Percentiles rank a stretch among this genome's conserved stretches.
Conservation (phyloP, 495 filamentous ascomycete genomes). For the Hypoxylon trugodes region DNA sequence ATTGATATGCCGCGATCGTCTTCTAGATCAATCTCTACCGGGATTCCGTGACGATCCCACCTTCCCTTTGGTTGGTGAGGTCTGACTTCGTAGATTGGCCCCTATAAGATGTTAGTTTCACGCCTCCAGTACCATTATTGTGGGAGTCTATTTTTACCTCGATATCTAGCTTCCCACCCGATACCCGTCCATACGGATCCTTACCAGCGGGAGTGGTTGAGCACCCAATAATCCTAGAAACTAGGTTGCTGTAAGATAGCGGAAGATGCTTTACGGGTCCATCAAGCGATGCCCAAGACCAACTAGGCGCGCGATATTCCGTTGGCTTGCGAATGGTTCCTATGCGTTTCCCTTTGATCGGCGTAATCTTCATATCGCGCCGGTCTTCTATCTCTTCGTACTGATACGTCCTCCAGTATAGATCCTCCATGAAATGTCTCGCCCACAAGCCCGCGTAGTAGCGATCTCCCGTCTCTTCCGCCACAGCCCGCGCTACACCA, state of each 20-base stretch:
- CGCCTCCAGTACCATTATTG: slow-evolving; percentile 4
- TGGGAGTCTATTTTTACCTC: slow-evolving; percentile 6
- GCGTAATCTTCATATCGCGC: slow-evolving; percentile 14
- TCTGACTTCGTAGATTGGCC: slow-evolving; percentile 22
- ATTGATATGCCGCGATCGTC: slow-evolving; percentile 17
- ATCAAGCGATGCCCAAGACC: slow-evolving; percentile 26
- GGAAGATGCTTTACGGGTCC: slow-evolving; percentile 23
- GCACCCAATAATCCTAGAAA: slow-evolving; percentile 5
- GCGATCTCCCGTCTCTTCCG: slow-evolving; percentile 48
- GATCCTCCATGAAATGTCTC: slow-evolving; percentile 26
- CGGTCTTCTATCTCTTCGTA: slow-evolving; percentile 19
- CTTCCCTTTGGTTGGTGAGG: slow-evolving; percentile 15
- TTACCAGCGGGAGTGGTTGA: slow-evolving; percentile 9
- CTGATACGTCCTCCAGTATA: slow-evolving; percentile 20
- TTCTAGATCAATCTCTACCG: slow-evolving; percentile 28
- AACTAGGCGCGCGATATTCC: slow-evolving; percentile 17
- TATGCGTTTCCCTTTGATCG: neutral
- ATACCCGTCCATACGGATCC: slow-evolving; percentile 17
- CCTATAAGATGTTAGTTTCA: slow-evolving; percentile 4
- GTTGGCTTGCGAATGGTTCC: slow-evolving; percentile 2
- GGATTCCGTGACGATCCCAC: slow-evolving; percentile 28
- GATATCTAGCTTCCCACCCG: slow-evolving; percentile 21
- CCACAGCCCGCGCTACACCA: slow-evolving; percentile 55
- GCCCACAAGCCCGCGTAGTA: slow-evolving; percentile 23
- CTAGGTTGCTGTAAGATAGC: slow-evolving; percentile 18